These are phyloP conservation scores for Combretum micranthum DNA, from an alignment of 345 rosid genomes.

Conservation along the genomic window DNA sequence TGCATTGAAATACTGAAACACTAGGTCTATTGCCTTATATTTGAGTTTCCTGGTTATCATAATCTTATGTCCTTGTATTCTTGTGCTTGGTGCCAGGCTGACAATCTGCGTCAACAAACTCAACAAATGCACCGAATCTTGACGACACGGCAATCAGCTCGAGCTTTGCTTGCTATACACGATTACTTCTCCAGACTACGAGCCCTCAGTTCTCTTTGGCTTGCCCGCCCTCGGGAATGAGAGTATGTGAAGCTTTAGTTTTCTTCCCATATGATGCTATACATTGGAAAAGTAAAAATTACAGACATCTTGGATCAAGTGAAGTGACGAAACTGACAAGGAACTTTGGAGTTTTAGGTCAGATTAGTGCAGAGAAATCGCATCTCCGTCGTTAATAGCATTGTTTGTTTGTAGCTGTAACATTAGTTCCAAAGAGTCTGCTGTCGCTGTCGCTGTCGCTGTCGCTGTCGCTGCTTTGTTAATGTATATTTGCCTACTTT, in stretches of 20 bases:
- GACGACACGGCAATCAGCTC: slow-evolving; percentile 72
- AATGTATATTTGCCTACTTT: too few species aligned
- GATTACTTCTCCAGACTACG: slow-evolving; percentile 68
- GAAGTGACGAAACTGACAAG: too few species aligned
- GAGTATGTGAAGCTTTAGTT: neutral
- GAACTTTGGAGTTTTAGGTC: neutral
- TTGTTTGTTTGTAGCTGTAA: neutral
- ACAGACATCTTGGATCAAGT: too few species aligned
- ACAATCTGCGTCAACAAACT: slow-evolving; percentile 69
- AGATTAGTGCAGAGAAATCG: neutral
- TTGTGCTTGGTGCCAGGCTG: slow-evolving; percentile 36
- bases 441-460: too few species aligned
- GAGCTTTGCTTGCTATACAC: slow-evolving; percentile 62
- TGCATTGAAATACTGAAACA: too few species aligned
- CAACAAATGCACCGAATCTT: slow-evolving; percentile 64
- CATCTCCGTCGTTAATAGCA: neutral
- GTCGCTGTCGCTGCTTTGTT: too few species aligned
- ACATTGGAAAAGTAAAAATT: too few species aligned
- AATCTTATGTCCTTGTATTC: neutral
- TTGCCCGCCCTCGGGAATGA: slow-evolving; percentile 65
- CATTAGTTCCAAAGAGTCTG: neutral
- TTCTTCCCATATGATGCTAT: neutral
- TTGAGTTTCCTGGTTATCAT: too few species aligned
- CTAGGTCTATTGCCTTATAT: too few species aligned
- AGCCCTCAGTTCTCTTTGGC: slow-evolving; percentile 75